A percentile compares a stretch with the other conserved stretches of the same genome.
These are phyloP conservation scores for Tricholomella constricta DNA, from an alignment of 768 basidiomycete species.

Conservation along the genomic window DNA sequence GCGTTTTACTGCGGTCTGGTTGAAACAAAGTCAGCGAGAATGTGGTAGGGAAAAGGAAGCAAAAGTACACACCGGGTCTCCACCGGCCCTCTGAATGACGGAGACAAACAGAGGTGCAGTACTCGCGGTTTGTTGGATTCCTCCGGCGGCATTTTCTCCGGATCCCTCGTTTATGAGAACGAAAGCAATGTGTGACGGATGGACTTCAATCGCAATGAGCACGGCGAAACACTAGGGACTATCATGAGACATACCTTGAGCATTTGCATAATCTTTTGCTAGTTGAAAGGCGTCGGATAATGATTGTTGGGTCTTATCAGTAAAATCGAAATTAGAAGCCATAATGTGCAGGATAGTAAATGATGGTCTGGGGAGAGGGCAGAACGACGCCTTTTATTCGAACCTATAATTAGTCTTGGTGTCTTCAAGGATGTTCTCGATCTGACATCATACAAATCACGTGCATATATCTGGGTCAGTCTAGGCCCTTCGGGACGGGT, in stretches of 20 bases:
- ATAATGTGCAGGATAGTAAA: no score
- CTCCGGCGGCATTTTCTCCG: constrained; percentile 35
- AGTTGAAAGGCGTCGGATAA: constrained; percentile 73
- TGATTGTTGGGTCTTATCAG: constrained; percentile 78
- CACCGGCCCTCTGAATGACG: constrained; percentile 81
- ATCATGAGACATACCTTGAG: constrained; percentile 58
- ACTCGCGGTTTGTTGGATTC: constrained; percentile 26
- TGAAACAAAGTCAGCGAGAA: not conserved
- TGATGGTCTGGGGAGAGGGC: no score
- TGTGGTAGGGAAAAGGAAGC: not conserved
- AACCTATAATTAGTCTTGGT: not conserved
- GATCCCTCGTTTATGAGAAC: constrained; percentile 74
- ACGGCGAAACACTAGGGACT: constrained; percentile 1
- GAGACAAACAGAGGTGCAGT: constrained; percentile 69
- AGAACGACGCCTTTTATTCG: not conserved
- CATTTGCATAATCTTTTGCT: constrained; percentile 83
- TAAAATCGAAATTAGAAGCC: constrained; percentile 73
- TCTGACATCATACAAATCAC: not conserved
- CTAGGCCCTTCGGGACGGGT: no score
- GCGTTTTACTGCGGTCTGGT: constrained; percentile 62
- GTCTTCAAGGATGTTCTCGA: not conserved
- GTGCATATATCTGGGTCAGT: no score
- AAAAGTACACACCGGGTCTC: constrained; percentile 67
- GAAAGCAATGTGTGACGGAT: constrained; percentile 82
- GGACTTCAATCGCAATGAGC: constrained; percentile 46